A percentile compares a stretch with the other conserved stretches of the same genome.
Conservation (phyloP, 75 land plant species). For the Pseudotsuga menziesii region DNA sequence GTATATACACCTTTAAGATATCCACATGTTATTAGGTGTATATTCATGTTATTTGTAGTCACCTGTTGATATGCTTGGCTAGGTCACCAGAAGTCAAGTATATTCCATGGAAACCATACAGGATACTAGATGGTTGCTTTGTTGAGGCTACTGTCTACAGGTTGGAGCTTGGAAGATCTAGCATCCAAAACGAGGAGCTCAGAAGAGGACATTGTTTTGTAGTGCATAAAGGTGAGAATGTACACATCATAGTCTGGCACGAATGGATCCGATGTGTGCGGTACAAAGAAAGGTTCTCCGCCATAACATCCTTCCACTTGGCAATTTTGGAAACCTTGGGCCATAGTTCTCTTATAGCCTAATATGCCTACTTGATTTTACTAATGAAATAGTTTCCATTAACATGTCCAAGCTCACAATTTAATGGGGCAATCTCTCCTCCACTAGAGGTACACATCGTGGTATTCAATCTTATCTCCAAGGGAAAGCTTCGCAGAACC, state of each 20-base stretch:
- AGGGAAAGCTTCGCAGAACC: constrained; percentile 44
- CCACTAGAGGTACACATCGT: constrained; percentile 25
- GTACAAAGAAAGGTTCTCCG: constrained; percentile 76
- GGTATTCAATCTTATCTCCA: constrained; percentile 69
- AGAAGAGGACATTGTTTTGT: constrained; percentile 52
- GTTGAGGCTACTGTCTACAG: constrained; percentile 47
- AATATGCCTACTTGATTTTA: constrained; percentile 50
- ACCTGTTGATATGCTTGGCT: constrained; percentile 8
- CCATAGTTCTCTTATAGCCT: constrained; percentile 79
- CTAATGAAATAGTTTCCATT: constrained; percentile 53
- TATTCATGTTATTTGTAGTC: too few species aligned
- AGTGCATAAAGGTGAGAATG: constrained; percentile 52
- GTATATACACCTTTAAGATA: too few species aligned
- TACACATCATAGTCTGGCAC: constrained; percentile 70
- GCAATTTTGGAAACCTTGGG: constrained; percentile 68
- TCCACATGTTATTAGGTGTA: too few species aligned
- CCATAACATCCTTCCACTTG: constrained; percentile 55
- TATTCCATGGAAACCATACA: constrained; percentile 82
- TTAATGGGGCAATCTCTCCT: constrained; percentile 16
- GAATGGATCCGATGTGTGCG: constrained; percentile 1
- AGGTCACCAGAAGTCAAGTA: constrained; percentile 37
- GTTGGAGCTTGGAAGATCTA: constrained; percentile 8
- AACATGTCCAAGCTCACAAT: constrained; percentile 75
- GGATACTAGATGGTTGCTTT: constrained; percentile 57
- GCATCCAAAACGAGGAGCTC: constrained; percentile 70